phyloP scores from a whole-genome alignment of 306 rosid species.

The Medicago ruthenica region DNA sequence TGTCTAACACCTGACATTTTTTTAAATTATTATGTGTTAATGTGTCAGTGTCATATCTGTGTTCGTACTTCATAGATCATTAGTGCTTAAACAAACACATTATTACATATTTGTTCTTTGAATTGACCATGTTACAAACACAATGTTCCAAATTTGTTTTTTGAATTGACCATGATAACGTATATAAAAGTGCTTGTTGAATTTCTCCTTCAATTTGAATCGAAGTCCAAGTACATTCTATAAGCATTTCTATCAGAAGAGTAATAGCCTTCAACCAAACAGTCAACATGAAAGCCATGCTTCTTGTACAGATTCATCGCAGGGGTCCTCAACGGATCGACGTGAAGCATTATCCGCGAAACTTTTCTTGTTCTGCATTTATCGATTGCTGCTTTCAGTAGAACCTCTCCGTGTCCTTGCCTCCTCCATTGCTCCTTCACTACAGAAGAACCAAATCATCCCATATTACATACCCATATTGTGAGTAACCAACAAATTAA shows the following conservation, averaged over 20 bases:
- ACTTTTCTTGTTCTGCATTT: slow-evolving; percentile 78
- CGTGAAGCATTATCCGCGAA: slow-evolving; percentile 77
- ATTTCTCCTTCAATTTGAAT: slow-evolving; percentile 42
- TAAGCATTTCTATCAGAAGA: slow-evolving; percentile 78
- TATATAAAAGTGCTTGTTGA: slow-evolving; percentile 1
- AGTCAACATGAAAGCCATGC: slow-evolving; percentile 77
- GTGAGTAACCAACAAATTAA: slow-evolving; percentile 18
- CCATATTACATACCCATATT: slow-evolving; percentile 8
- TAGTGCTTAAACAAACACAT: too few species aligned
- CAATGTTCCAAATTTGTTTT: neutral
- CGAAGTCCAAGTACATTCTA: slow-evolving; percentile 80
- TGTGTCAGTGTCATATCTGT: too few species aligned
- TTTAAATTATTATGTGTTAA: too few species aligned
- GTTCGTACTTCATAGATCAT: too few species aligned
- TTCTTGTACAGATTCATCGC: slow-evolving; percentile 82
- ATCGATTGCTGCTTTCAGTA: slow-evolving; percentile 75
- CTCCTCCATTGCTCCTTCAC: slow-evolving; percentile 82
- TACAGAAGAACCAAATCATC: slow-evolving; percentile 34
- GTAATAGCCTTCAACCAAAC: slow-evolving; percentile 72
- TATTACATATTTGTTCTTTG: too few species aligned
- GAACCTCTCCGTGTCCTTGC: slow-evolving; percentile 81
- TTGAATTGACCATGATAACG: neutral
- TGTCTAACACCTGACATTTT: too few species aligned
- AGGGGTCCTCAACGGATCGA: slow-evolving; percentile 72
- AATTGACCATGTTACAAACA: neutral